Conservation (phyloP, 495 filamentous ascomycete genomes). For the Penicillium mononematosum region DNA sequence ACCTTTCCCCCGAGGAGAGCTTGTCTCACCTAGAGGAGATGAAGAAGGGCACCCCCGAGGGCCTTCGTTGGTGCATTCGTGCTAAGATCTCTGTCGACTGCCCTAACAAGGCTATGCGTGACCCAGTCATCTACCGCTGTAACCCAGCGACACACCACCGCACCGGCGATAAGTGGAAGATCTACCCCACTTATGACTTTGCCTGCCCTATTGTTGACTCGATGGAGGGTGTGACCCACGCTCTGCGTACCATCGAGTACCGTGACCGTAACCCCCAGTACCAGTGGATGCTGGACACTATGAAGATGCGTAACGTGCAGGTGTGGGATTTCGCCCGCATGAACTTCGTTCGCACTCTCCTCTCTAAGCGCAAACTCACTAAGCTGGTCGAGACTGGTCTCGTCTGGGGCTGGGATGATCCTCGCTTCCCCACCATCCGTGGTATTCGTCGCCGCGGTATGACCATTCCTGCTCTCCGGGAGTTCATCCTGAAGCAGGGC, state of each 20-base stretch:
- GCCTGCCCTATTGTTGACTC: slow-evolving; percentile 89
- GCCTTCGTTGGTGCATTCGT: slow-evolving; percentile 77
- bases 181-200: slow-evolving; percentile 96
- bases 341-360: slow-evolving; percentile 88
- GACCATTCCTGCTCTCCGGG: slow-evolving; percentile 82
- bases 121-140: slow-evolving; percentile 94
- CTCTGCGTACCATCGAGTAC: slow-evolving; percentile 94
- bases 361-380: slow-evolving; percentile 93
- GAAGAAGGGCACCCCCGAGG: slow-evolving; percentile 76
- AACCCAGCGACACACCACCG: slow-evolving; percentile 78
- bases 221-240: slow-evolving; percentile 90
- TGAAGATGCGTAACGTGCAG: slow-evolving; percentile 83
- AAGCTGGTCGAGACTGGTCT: slow-evolving; percentile 83
- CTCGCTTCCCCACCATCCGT: slow-evolving; percentile 90
- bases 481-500: slow-evolving; percentile 92
- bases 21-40: slow-evolving; percentile 81
- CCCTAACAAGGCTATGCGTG: slow-evolving; percentile 82
- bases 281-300: slow-evolving; percentile 87
- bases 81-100: slow-evolving; percentile 84
- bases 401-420: slow-evolving; percentile 94
- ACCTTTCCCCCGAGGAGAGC: slow-evolving; percentile 76
- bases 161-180: slow-evolving; percentile 86
- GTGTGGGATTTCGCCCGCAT: slow-evolving; percentile 98
- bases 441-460: slow-evolving; percentile 87
- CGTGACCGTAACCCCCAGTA: slow-evolving; percentile 97